Evolutionary conservation across 805 yeast species (phyloP).

Genomic region (Hanseniaspora nectarophila): DNA sequence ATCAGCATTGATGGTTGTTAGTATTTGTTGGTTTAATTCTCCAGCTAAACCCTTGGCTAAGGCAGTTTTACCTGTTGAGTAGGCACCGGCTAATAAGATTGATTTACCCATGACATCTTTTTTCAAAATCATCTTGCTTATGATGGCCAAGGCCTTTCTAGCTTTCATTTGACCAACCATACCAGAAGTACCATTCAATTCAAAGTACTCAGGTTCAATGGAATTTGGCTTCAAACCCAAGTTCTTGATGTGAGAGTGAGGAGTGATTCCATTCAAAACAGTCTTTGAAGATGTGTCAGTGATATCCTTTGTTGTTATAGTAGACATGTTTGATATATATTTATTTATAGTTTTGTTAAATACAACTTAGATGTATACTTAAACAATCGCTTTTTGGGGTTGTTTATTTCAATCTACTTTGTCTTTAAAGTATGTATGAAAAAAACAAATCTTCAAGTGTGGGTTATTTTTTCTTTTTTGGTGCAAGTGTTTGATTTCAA

Average conservation of each 20-base stretch:
- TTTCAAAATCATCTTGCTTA: conserved; percentile 82
- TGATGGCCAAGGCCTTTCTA: conserved; percentile 89
- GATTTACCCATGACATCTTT: conserved; percentile 97
- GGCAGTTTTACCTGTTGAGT: conserved; percentile 97
- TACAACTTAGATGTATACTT: too few species aligned
- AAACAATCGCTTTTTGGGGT: too few species aligned
- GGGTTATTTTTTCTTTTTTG: too few species aligned
- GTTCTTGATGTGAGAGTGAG: conserved; percentile 97
- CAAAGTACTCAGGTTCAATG: conserved; percentile 51
- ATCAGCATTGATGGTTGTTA: conserved; percentile 33
- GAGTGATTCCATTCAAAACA: conserved; percentile 74
- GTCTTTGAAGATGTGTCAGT: conserved; percentile 32
- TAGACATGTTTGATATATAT: background rate
- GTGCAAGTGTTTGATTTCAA: background rate
- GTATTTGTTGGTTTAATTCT: conserved; percentile 36
- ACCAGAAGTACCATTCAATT: conserved; percentile 59
- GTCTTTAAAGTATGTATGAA: too few species aligned
- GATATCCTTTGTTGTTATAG: conserved; percentile 9
- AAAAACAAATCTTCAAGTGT: background rate
- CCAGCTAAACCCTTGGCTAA: conserved; percentile 87
- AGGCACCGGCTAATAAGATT: conserved; percentile 92
- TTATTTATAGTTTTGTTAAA: too few species aligned
- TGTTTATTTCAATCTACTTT: too few species aligned
- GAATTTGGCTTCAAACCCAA: conserved; percentile 81
- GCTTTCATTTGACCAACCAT: conserved; percentile 97